Base-by-base conservation (phyloP, 2,329 filamentous ascomycete species). In the Trichoderma afroharzianum region DNA sequence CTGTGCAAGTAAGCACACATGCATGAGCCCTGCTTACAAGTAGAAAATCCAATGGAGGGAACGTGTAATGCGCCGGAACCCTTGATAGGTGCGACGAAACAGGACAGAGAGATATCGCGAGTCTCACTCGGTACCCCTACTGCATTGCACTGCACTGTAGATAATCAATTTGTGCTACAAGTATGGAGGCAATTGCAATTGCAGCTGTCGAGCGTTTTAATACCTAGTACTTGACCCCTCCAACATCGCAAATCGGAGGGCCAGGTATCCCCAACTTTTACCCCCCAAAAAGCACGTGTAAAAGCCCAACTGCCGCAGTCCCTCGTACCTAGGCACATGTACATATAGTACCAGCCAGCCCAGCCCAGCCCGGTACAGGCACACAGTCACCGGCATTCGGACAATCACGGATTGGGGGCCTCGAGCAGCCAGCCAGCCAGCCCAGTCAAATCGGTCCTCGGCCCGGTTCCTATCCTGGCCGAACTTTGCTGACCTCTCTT, bases 401-500 rank as follows among this genome's bases (percentile, higher is more conserved):
- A 67, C 67, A 69, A 69, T 69, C 39, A 53, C 55, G 67, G 55
- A 53, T n/a, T n/a, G 33, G 47, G n/a, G 6, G 18, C n/a, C 36
- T 8, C 36, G 18, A 26, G 28, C 9, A n/a, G 11, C 50, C 32
- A n/a, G 24, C 26, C 26, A 26, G 33, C 33, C 33, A 36, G 33
- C 6, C 33, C 14, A 36, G 30, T 15, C 53, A 68, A 53, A 12
- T 61, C 39, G 28, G 66, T 69, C 55, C 67, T 69, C 67, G 67
- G 67, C 67, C 67, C 67, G 39, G 57, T 53, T 69, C 57, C 66
- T 53, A 50, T 61, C 33, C 66, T 14, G 28, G 15, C 64, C 33
- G 14, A 68, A 26, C 55, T 32, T 68, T 69, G 67, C 67, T 69
- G 57, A 69, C 67, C 67, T 36, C 57, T 57, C 28, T 53, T 61